Base-by-base conservation (phyloP, 2,329 filamentous ascomycete genomes). In the Thielaviopsis euricoi region DNA sequence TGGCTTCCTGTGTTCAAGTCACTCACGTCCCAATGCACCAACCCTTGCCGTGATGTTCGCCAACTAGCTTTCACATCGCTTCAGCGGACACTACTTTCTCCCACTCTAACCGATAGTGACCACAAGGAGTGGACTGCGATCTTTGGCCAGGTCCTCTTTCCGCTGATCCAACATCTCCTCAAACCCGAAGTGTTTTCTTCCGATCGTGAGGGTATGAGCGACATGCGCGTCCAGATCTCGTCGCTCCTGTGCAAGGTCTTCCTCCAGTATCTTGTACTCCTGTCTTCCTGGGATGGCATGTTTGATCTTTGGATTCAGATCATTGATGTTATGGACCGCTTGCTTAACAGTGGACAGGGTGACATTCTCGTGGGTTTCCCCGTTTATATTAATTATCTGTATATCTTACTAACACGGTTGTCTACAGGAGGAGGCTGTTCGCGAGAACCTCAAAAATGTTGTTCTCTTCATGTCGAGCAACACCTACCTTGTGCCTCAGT, bases 1-100 rank as follows among this genome's bases (percentile, higher is more conserved):
- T 98, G 93, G 93, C 84, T 90, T 15, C 93, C 91, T 1, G 89
- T 98, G 25, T 93, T 98, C 70, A 82, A 89, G 64, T 87, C 89
- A 6, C 74, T 98, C 19, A 93, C 87, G 2, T 82, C 82, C 4
- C 93, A 98, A 71, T 96, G 90, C 70, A 87, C 88, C 57, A 98
- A 97, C 67, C 89, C 90, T 0, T 96, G 89, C 66, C 86, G 91
- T 57, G 90, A 96, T 65, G 88, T 98, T 60, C 83, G 93, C 2
- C 87, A 95, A 65, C 80, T 94, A 66, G 89, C 93, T 1, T 88
- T 97, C 64, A 82, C 85, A 7, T 88, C 85, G 10, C 76, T 98
- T 17, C 91, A 97, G 68, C 80, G 90, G 58, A 86, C 88, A 1
- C 77, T 98, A 0, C 78, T 97, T 1, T 93, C 89, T 1, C 85